Percentiles rank a stretch among this genome's conserved stretches.
These are phyloP conservation scores for Plantago lanceolata DNA, from an alignment of 305 asterid genomes.

Conservation along the genomic window DNA sequence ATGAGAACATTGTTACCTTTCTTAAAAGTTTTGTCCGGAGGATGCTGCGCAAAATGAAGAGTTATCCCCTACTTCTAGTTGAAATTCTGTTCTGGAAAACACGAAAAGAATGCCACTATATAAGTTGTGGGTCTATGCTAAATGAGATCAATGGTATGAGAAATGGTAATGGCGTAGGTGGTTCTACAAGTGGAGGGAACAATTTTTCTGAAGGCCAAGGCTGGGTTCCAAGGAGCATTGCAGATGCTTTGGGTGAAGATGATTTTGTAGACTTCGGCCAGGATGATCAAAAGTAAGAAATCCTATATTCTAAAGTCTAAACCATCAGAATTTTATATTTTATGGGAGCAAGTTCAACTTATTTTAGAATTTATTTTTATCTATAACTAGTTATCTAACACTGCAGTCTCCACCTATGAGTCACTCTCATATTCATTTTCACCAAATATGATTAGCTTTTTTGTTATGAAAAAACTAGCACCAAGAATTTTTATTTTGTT, in stretches of 20 bases:
- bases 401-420: neutral
- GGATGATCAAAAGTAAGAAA: slow-evolving; percentile 48
- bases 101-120: slow-evolving; percentile 72
- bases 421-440: neutral
- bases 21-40: slow-evolving; percentile 70
- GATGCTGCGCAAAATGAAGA: slow-evolving; percentile 90
- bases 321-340: slow-evolving; percentile 19
- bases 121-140: slow-evolving; percentile 73
- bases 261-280: slow-evolving; percentile 41
- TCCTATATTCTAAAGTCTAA: slow-evolving; percentile 17
- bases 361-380: slow-evolving; percentile 6
- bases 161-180: slow-evolving; percentile 36
- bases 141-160: slow-evolving; percentile 56
- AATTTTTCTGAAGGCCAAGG: slow-evolving; percentile 43
- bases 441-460: neutral
- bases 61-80: slow-evolving; percentile 71
- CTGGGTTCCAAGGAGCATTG: slow-evolving; percentile 72
- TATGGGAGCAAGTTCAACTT: slow-evolving; percentile 4
- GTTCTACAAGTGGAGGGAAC: slow-evolving; percentile 38
- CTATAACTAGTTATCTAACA: slow-evolving; percentile 8
- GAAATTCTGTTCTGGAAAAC: slow-evolving; percentile 82
- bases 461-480: slow-evolving; percentile 15
- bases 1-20: slow-evolving; percentile 70
- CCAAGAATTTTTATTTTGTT: slow-evolving; percentile 19
- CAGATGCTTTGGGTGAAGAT: slow-evolving; percentile 96